Conservation (phyloP, 176 grass and related monocot species). For the Eragrostis nindensis region DNA sequence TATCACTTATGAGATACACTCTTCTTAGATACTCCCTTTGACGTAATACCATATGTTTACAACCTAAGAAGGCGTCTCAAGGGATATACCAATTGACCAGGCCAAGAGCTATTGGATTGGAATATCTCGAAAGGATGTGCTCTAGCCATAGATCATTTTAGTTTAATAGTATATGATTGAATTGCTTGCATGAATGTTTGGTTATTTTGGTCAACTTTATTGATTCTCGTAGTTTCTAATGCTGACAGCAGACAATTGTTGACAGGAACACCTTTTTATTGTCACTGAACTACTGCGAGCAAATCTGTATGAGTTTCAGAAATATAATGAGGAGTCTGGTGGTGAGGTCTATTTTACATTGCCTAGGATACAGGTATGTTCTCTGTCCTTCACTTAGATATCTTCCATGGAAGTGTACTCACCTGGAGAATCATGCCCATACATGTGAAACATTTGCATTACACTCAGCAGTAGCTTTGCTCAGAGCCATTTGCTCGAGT, state of each 20-base stretch:
- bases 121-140: constrained; percentile 1
- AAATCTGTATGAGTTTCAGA: constrained; percentile 97
- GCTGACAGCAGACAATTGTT: constrained; percentile 34
- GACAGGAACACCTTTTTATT: constrained; percentile 98
- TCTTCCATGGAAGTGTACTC: constrained; percentile 17
- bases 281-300: constrained; percentile 90
- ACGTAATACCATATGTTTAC: constrained; percentile 4
- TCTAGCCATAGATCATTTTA: constrained; percentile 14
- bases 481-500: constrained; percentile 1
- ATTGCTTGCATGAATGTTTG: constrained; percentile 40
- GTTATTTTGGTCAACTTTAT: constrained; percentile 33
- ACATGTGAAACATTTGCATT: constrained; percentile 10
- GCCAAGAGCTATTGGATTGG: neutral
- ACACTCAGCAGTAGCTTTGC: neutral
- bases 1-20: constrained; percentile 21
- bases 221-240: constrained; percentile 9
- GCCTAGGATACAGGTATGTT: constrained; percentile 90
- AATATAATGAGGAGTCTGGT: constrained; percentile 89
- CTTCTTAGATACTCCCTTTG: constrained; percentile 30
- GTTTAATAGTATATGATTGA: constrained; percentile 26
- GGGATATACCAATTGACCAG: constrained; percentile 25
- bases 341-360: constrained; percentile 80
- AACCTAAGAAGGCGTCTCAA: constrained; percentile 27
- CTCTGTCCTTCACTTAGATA: constrained; percentile 24
- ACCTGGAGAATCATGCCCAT: neutral